Evolutionary conservation across 345 rosid species (phyloP).

Genomic region (Schrenkiella parvula): DNA sequence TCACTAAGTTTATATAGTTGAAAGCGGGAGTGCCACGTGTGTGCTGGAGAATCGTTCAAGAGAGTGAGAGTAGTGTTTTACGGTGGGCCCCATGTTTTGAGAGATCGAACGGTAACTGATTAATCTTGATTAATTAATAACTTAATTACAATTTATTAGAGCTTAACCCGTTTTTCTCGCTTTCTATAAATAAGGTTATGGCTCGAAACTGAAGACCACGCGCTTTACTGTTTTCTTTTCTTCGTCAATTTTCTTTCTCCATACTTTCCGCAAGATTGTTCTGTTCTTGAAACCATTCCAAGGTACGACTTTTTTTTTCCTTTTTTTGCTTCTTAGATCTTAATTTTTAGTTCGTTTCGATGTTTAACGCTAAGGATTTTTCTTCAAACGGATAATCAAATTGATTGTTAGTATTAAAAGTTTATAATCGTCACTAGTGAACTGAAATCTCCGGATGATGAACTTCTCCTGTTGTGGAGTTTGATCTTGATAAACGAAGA

Average conservation of each 20-base stretch:
- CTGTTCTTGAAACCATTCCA: constrained; percentile 19
- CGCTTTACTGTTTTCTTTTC: constrained; percentile 21
- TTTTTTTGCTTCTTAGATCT: not conserved
- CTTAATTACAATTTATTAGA: not conserved
- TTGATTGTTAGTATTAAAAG: not conserved
- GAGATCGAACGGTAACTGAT: constrained; percentile 10
- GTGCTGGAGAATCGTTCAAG: constrained; percentile 30
- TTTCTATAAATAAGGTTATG: constrained; percentile 27
- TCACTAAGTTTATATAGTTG: constrained; percentile 25
- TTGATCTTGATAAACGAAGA: no score
- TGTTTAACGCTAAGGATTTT: not conserved
- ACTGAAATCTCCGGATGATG: not conserved
- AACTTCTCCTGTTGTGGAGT: not conserved
- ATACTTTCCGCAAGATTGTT: constrained; percentile 10
- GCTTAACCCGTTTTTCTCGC: constrained; percentile 21
- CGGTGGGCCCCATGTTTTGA: constrained; percentile 14
- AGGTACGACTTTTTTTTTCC: constrained; percentile 24
- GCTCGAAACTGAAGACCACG: constrained; percentile 23
- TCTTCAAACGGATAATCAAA: not conserved
- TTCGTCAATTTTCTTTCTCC: constrained; percentile 11
- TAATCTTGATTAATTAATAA: not conserved
- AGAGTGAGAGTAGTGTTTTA: constrained; percentile 22
- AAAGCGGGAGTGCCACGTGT: constrained; percentile 22
- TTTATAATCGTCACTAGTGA: not conserved
- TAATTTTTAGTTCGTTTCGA: not conserved